Percentiles rank a stretch among this genome's conserved stretches.
phyloP scores from a whole-genome alignment of 192 early-diverging fungal species.

The Allomyces javanicus region DNA sequence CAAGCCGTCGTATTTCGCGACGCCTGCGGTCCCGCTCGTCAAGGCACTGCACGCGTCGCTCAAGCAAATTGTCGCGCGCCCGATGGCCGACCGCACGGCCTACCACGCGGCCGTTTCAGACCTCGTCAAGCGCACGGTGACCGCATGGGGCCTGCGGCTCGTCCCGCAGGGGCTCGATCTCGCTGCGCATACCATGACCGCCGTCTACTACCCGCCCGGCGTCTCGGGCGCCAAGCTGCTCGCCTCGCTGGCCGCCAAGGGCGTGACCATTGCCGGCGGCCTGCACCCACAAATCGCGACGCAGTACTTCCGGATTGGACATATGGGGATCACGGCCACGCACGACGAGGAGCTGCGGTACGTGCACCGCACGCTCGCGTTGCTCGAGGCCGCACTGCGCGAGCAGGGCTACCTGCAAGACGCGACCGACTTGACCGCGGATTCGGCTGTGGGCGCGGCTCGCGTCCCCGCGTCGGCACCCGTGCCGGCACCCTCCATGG shows the following conservation, averaged over 20 bases:
- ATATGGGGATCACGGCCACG: no score
- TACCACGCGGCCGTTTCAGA: conserved; percentile 50
- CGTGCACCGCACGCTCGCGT: no score
- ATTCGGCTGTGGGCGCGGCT: no score
- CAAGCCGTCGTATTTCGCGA: conserved; percentile 87
- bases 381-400: no score
- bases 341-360: no score
- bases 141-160: conserved; percentile 51
- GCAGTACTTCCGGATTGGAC: conserved; percentile 79
- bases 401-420: no score
- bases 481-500: no score
- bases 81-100: conserved; percentile 59
- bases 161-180: conserved; percentile 19
- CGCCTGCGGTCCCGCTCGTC: conserved; percentile 83
- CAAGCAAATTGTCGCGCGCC: conserved; percentile 43
- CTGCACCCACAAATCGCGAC: conserved; percentile 57
- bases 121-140: conserved; percentile 50
- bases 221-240: conserved; percentile 60
- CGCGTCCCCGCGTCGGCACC: no score
- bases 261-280: conserved; percentile 81
- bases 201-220: conserved; percentile 58
- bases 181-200: neutral
- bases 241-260: conserved; percentile 49
- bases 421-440: no score
- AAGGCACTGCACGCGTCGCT: conserved; percentile 71